Percentiles rank a stretch among this genome's conserved stretches.
These are phyloP conservation scores for Thymus quinquecostatus DNA, from an alignment of 257 asterid species.

Conservation along the genomic window DNA sequence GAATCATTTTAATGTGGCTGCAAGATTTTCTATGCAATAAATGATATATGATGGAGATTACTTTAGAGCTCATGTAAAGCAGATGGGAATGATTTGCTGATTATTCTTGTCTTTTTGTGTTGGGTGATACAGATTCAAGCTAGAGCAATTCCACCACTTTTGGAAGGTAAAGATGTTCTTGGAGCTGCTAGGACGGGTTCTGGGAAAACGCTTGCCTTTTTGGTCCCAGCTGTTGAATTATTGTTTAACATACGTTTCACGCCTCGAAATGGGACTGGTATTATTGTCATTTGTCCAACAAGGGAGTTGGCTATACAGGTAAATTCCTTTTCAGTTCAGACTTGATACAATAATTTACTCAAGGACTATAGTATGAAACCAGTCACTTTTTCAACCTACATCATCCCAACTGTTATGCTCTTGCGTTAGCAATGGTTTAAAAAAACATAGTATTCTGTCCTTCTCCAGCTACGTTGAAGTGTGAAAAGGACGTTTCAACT, in stretches of 20 bases:
- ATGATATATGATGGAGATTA: slow-evolving; percentile 11
- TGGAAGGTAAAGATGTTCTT: slow-evolving; percentile 87
- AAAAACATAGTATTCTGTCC: background rate
- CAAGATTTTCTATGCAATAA: background rate
- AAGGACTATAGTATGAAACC: background rate
- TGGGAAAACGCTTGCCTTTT: slow-evolving; percentile 93
- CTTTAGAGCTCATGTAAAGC: background rate
- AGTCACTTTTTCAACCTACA: background rate
- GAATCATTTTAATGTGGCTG: background rate
- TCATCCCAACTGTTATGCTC: background rate
- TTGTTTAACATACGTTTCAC: slow-evolving; percentile 53
- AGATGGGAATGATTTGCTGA: background rate
- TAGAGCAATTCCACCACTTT: slow-evolving; percentile 80
- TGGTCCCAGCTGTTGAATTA: slow-evolving; percentile 88
- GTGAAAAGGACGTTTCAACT: background rate
- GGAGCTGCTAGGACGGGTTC: slow-evolving; percentile 99
- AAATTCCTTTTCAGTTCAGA: slow-evolving; percentile 1
- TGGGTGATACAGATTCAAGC: slow-evolving; percentile 78
- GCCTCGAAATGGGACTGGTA: slow-evolving; percentile 93
- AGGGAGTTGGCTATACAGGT: slow-evolving; percentile 98
- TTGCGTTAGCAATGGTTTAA: background rate
- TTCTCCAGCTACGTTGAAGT: background rate
- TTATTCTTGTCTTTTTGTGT: slow-evolving; percentile 2
- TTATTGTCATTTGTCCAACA: slow-evolving; percentile 88
- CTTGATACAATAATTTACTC: slow-evolving; percentile 13